Base-by-base conservation (phyloP, 805 yeast genomes). In the Jamesozyma hellenica region DNA sequence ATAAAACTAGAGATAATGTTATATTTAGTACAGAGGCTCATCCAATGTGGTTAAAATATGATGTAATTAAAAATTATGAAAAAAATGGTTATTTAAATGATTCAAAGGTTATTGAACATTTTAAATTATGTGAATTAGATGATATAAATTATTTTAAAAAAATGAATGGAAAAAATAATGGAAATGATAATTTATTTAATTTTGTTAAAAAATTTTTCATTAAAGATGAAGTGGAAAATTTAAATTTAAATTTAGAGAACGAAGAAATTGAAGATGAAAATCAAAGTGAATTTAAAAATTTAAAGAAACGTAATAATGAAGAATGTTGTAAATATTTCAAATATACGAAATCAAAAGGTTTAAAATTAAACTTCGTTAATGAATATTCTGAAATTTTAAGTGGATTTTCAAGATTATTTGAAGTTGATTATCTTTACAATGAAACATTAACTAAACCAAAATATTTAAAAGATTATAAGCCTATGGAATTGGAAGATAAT, bases 11-110 rank as follows among this genome's bases (percentile, higher is more conserved):
- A 14, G 61, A 65, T 21, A 64, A 59, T 45, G 60, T 66, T 26
- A 60, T 81, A 35, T 82, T 87, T 58, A 74, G 90, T 11, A 88
- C 97, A 0, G 97, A 88, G 52, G 96, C 88, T 0, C 97, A 88
- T 58, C 95, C 95, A 3, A 57, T 87, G 45, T 85, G 95, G 94
- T 66, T 72, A 39, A 74, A 74, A 35, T 46, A 59, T 4, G 47
- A 57, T 4, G 41, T 68, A 16, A 44, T 58, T 19, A 36, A 49
- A 15, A 50, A 57, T 21, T 59, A 65, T 42, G 47, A 47, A 16
- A 25, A 45, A 32, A 45, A 44, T 34, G 35, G 45, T 30, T 43
- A 41, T 34, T 48, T 55, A 32, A 49, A 46, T 34, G 55, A 53
- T 33, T 34, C 53, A 1, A 16, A 21, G 11, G 47, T 41, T 30